Evolutionary conservation across 306 rosid genomes (phyloP).

Genomic region (Quercus aquifolioides): DNA sequence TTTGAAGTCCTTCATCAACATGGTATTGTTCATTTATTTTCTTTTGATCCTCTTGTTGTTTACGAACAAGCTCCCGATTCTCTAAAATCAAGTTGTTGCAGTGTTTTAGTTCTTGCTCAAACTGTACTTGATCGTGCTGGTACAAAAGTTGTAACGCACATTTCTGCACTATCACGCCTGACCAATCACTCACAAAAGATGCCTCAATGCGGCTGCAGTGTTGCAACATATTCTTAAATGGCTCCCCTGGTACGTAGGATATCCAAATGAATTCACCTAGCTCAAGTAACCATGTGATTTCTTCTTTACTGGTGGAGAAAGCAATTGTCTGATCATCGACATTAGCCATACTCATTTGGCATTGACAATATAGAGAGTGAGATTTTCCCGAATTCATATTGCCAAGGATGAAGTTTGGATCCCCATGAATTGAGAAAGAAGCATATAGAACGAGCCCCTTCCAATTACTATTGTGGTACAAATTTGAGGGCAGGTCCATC

Average conservation of each 20-base stretch:
- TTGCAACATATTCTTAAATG: not conserved
- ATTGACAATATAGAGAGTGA: not conserved
- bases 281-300: not conserved
- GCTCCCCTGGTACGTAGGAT: not conserved
- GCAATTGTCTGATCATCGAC: not conserved
- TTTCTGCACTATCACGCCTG: not conserved
- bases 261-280: not conserved
- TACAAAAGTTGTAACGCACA: not conserved
- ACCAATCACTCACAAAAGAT: not conserved
- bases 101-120: not conserved
- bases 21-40: not conserved
- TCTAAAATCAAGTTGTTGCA: not conserved
- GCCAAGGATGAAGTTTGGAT: not conserved
- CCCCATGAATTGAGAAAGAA: not conserved
- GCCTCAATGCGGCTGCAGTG: not conserved
- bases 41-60: not conserved
- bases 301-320: not conserved
- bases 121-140: not conserved
- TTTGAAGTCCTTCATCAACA: not conserved
- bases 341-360: not conserved
- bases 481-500: not conserved
- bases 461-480: not conserved
- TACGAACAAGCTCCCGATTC: rapidly evolving
- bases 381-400: not conserved
- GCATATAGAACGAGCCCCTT: not conserved